Evolutionary conservation across 208 protist species (phyloP), one percentile per base, ranked within the genome.

Genomic region (Chromosphaera perkinsii): DNA sequence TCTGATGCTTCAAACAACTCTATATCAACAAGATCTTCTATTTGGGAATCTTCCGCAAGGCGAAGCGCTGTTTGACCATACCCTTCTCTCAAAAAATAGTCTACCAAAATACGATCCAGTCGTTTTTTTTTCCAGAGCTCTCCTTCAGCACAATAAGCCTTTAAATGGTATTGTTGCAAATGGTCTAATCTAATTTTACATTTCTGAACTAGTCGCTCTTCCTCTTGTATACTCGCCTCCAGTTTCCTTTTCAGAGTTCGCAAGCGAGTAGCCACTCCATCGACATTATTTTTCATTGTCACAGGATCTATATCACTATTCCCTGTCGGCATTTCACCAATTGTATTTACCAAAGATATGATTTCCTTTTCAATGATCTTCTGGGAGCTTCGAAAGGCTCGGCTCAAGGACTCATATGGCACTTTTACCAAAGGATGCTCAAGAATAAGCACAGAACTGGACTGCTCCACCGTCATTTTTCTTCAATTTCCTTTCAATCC

Each of bases 21-120:
- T 40, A 76, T 67, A 71, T 83, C 78, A n/a, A 84, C 74, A 7
- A 80, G 39, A 71, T 72, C 74, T 5, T 76, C 32, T 20, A 81
- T 74, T 17, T 73, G 37, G 36, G 47, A 43, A 9, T 9, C 2
- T 5, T 76, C 45, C 36, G 77, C 49, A 5, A 82, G 42, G 7
- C 40, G n/a, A 10, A 67, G 60, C 1, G 77, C 78, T 33, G 73
- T 75, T 1, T 76, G 37, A 65, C 78, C 73, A 40, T 78, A 67
- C 36, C 78, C 77, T 49, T 81, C 24, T 39, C 77, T 55, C 17
- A 82, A 40, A 1, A 82, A 33, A 40, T 82, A 71, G 58, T 82
- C 78, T 12, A 83, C 35, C 2, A 82, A 12, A 1, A 68, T 42
- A 51, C 74, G 45, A 51, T 83, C 63, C 1, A 82, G 27, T 55